Evolutionary conservation across 2,329 filamentous ascomycete genomes (phyloP).

Genomic region (Penicillium sp.): DNA sequence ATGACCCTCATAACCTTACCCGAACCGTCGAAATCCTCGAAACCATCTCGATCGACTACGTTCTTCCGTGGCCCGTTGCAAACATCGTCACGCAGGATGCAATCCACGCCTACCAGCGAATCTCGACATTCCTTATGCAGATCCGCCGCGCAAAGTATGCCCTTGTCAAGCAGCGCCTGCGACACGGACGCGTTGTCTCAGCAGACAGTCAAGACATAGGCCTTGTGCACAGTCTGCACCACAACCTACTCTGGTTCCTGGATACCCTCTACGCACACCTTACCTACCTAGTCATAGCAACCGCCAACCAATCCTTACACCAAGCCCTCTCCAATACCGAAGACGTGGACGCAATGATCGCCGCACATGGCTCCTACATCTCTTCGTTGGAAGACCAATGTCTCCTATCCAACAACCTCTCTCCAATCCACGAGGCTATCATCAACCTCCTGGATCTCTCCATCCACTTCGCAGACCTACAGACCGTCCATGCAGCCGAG

Average conservation of each 20-base stretch:
- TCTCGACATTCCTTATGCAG: constrained; percentile 80
- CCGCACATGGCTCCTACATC: constrained; percentile 69
- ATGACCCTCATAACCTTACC: constrained; percentile 56
- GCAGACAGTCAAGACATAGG: constrained; percentile 48
- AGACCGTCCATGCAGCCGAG: constrained; percentile 46
- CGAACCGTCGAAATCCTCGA: constrained; percentile 68
- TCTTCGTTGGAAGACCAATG: constrained; percentile 69
- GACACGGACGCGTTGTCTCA: constrained; percentile 30
- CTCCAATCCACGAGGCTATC: constrained; percentile 73
- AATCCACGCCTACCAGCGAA: constrained; percentile 69
- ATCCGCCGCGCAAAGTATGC: constrained; percentile 72
- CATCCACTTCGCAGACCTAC: constrained; percentile 70
- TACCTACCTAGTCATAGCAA: constrained; percentile 72
- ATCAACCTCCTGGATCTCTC: constrained; percentile 78
- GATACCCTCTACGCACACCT: constrained; percentile 77
- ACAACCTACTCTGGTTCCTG: constrained; percentile 77
- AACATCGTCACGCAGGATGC: constrained; percentile 75
- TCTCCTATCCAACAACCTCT: constrained; percentile 71
- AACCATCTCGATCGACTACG: constrained; percentile 70
- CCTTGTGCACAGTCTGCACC: constrained; percentile 60
- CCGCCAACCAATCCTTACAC: constrained; percentile 63
- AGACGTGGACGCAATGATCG: constrained; percentile 83
- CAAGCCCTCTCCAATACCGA: constrained; percentile 63
- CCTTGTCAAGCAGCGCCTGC: constrained; percentile 61
- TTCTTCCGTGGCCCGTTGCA: constrained; percentile 67